Percentiles rank a stretch among this genome's conserved stretches.
Conservation (phyloP, 495 filamentous ascomycete genomes). For the Thermothielavioides terrestris region DNA sequence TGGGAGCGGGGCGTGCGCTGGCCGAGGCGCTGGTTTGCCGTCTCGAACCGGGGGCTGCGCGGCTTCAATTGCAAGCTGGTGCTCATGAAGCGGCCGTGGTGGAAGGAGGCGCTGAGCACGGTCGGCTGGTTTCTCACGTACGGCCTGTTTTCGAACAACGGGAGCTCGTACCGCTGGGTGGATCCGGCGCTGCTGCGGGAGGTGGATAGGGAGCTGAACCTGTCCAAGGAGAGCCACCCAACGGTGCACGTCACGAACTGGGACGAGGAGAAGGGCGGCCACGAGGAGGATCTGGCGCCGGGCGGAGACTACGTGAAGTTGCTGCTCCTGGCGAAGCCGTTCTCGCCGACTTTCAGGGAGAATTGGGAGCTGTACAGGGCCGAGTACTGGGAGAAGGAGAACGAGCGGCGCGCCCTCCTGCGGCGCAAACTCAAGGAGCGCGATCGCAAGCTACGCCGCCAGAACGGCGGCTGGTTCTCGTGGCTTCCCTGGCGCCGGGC, state of each 20-base stretch:
- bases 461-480: slow-evolving; percentile 73
- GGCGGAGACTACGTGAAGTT: slow-evolving; percentile 89
- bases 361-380: slow-evolving; percentile 91
- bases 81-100: slow-evolving; percentile 73
- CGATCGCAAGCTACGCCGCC: slow-evolving; percentile 54
- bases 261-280: slow-evolving; percentile 47
- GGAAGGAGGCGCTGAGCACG: slow-evolving; percentile 62
- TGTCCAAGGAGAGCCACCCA: slow-evolving; percentile 33
- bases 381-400: slow-evolving; percentile 96
- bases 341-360: slow-evolving; percentile 89
- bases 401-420: slow-evolving; percentile 71
- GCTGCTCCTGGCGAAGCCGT: slow-evolving; percentile 85
- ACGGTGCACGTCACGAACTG: slow-evolving; percentile 32
- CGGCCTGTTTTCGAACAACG: slow-evolving; percentile 55
- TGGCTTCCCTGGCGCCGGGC: slow-evolving; percentile 56
- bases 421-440: slow-evolving; percentile 57
- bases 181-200: slow-evolving; percentile 46
- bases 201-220: slow-evolving; percentile 41
- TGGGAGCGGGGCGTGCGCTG: slow-evolving; percentile 93
- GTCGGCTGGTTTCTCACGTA: slow-evolving; percentile 69
- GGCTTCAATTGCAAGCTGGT: slow-evolving; percentile 95
- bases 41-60: slow-evolving; percentile 81
- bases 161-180: slow-evolving; percentile 58
- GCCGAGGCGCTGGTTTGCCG: slow-evolving; percentile 82
- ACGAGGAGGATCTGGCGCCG: slow-evolving; percentile 77